Evolutionary conservation across 1,284 basidiomycete genomes (phyloP).

Genomic region (Apiotrichum domesticum): DNA sequence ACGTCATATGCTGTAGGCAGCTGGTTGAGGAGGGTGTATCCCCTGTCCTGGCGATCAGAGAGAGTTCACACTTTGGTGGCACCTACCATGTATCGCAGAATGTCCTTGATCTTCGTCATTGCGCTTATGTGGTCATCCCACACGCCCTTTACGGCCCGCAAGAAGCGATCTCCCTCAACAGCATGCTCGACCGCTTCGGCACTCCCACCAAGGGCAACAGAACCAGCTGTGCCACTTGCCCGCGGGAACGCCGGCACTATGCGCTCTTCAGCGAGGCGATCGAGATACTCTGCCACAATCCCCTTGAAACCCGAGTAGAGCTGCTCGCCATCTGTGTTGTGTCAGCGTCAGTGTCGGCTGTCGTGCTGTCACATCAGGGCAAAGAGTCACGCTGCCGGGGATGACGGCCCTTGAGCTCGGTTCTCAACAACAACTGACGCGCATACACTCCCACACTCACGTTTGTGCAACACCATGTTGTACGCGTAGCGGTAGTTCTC

Average conservation of each 20-base stretch:
- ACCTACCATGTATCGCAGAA: slow-evolving; percentile 92
- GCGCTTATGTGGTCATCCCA: slow-evolving; percentile 93
- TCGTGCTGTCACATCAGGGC: too few relatives aligned
- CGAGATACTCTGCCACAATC: slow-evolving; percentile 77
- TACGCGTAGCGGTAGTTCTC: slow-evolving; percentile 93
- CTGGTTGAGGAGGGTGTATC: slow-evolving; percentile 64
- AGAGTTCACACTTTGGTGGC: background rate
- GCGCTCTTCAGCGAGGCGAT: slow-evolving; percentile 66
- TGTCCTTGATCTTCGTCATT: slow-evolving; percentile 82
- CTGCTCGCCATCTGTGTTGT: slow-evolving; percentile 57
- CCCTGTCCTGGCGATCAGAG: slow-evolving; percentile 68
- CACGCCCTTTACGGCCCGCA: slow-evolving; percentile 74
- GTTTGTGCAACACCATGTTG: slow-evolving; percentile 83
- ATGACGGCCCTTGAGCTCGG: too few relatives aligned
- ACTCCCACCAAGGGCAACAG: slow-evolving; percentile 33
- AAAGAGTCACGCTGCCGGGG: too few relatives aligned
- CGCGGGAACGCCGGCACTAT: slow-evolving; percentile 78
- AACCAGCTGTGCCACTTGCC: slow-evolving; percentile 37
- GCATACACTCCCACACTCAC: slow-evolving; percentile 22
- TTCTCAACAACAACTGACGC: too few relatives aligned
- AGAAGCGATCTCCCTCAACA: slow-evolving; percentile 70
- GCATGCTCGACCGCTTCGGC: slow-evolving; percentile 40
- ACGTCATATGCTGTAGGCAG: slow-evolving; percentile 77
- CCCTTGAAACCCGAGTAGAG: slow-evolving; percentile 81
- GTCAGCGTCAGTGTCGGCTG: too few relatives aligned